Evolutionary conservation across 2,329 filamentous ascomycete genomes (phyloP).

Genomic region (Uncinocarpus reesii): DNA sequence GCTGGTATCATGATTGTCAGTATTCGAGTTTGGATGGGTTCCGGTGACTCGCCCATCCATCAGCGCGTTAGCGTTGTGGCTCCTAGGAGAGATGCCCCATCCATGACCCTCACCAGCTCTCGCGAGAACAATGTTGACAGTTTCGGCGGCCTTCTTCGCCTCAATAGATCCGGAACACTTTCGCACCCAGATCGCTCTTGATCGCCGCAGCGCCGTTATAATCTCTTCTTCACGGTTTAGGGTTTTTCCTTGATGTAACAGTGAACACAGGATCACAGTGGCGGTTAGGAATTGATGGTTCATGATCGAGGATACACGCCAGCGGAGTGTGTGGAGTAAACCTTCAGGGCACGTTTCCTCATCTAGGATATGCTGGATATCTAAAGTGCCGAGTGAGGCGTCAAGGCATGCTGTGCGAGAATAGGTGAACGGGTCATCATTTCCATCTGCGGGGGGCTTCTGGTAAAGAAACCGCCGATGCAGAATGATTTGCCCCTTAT

Average conservation of each 20-base stretch:
- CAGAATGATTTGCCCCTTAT: constrained; percentile 21
- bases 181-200: too few species aligned
- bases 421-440: constrained; percentile 18
- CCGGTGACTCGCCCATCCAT: too few species aligned
- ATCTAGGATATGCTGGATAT: constrained; percentile 41
- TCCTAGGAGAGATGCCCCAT: too few species aligned
- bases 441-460: constrained; percentile 4
- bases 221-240: constrained; percentile 17
- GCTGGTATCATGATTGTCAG: too few species aligned
- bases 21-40: too few species aligned
- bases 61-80: too few species aligned
- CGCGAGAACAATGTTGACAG: too few species aligned
- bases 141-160: too few species aligned
- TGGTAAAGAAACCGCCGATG: constrained; percentile 18
- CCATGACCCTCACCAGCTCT: too few species aligned
- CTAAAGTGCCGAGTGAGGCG: constrained; percentile 38
- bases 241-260: constrained; percentile 13
- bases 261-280: constrained; percentile 46
- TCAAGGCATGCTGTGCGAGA: constrained; percentile 39
- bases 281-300: constrained; percentile 53
- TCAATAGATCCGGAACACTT: too few species aligned
- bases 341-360: constrained; percentile 44
- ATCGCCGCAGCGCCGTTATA: constrained; percentile 10
- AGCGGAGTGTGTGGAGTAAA: constrained; percentile 43
- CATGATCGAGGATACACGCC: constrained; percentile 48